Conservation (phyloP, 176 grass and related monocot genomes). For the Ensete glaucum region DNA sequence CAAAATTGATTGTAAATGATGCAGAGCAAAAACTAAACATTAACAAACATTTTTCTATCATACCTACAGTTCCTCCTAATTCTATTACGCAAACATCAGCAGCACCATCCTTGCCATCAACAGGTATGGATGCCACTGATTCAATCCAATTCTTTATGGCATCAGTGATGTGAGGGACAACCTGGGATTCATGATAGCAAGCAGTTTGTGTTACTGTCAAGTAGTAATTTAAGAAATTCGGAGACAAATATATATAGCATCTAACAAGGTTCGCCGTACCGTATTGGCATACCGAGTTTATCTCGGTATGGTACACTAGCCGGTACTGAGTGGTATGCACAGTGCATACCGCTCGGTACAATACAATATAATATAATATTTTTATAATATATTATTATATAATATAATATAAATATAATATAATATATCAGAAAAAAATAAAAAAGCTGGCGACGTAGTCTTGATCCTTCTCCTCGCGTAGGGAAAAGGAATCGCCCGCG, state of each 20-base stretch:
- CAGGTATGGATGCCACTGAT: constrained; percentile 72
- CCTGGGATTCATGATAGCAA: constrained; percentile 33
- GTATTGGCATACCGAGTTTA: too few relatives aligned
- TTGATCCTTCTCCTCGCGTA: too few relatives aligned
- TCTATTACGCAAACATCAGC: constrained; percentile 97
- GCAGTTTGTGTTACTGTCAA: constrained; percentile 3
- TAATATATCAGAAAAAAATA: too few relatives aligned
- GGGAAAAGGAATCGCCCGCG: too few relatives aligned
- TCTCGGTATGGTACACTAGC: too few relatives aligned
- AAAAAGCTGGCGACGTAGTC: too few relatives aligned
- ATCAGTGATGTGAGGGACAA: constrained; percentile 93
- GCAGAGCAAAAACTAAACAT: constrained; percentile 7
- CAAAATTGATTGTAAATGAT: not conserved
- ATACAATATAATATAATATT: too few relatives aligned
- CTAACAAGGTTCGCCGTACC: not conserved
- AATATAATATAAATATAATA: too few relatives aligned
- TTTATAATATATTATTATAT: too few relatives aligned
- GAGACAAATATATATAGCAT: not conserved
- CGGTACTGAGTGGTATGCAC: too few relatives aligned
- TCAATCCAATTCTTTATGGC: constrained; percentile 97
- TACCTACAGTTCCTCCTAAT: constrained; percentile 97
- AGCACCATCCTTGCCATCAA: constrained; percentile 58
- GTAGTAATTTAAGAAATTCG: not conserved
- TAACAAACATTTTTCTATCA: constrained; percentile 3
- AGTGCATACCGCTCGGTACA: too few relatives aligned